A percentile compares a stretch with the other conserved stretches of the same genome.
Conservation (phyloP, 2,329 filamentous ascomycete species). For the Hypoxylon rubiginosum region DNA sequence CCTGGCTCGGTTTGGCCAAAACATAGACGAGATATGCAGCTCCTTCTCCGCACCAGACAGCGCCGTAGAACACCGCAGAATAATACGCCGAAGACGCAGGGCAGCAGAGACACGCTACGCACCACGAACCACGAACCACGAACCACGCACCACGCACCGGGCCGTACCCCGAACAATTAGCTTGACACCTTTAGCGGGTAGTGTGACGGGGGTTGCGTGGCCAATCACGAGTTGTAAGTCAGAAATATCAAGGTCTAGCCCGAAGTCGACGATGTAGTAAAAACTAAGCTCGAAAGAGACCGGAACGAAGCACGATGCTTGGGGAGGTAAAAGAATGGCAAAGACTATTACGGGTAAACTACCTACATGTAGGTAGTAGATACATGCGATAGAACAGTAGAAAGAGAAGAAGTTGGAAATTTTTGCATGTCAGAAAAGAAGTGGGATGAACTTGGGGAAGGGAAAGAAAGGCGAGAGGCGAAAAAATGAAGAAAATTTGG, state of each 20-base stretch:
- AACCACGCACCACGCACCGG: slow-evolving; percentile 19
- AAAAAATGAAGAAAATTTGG: not conserved
- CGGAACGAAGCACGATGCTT: not conserved
- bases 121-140: not conserved
- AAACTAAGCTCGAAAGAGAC: slow-evolving; percentile 13
- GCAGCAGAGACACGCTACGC: slow-evolving; percentile 15
- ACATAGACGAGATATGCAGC: slow-evolving; percentile 33
- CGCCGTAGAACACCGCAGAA: slow-evolving; percentile 31
- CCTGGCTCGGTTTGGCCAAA: slow-evolving; percentile 32
- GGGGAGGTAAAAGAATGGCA: not conserved
- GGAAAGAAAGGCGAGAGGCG: not conserved
- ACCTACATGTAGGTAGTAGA: too few relatives aligned
- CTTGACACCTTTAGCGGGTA: slow-evolving; percentile 14
- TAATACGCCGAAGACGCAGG: slow-evolving; percentile 32
- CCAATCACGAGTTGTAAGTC: slow-evolving; percentile 32
- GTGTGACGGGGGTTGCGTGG: slow-evolving; percentile 23
- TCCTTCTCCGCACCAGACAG: slow-evolving; percentile 38
- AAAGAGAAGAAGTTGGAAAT: not conserved
- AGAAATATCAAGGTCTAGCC: slow-evolving; percentile 11
- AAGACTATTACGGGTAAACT: not conserved
- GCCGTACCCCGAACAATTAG: slow-evolving; percentile 35
- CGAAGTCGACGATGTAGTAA: slow-evolving; percentile 4
- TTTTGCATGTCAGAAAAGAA: not conserved
- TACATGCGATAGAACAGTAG: too few relatives aligned
- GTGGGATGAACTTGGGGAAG: not conserved